Conservation (phyloP, 140 eudicot species). For the Stevia rebaudiana region DNA sequence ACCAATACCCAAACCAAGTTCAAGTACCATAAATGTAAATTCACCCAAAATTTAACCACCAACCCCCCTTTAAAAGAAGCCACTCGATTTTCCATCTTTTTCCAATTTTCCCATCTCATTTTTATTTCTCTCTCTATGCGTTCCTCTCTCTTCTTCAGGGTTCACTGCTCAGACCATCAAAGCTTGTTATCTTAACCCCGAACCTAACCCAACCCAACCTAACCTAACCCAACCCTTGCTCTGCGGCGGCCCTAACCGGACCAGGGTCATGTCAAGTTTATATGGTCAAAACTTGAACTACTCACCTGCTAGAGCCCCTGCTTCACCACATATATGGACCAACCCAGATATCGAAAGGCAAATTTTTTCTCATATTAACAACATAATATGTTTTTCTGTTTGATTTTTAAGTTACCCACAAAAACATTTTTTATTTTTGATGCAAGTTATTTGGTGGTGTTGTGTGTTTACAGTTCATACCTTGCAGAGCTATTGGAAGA, state of each 20-base stretch:
- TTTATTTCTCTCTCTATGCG: conserved; percentile 6
- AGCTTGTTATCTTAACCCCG: conserved; percentile 13
- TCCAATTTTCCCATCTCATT: conserved; percentile 16
- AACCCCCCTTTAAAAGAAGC: conserved; percentile 28
- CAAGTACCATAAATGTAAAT: conserved; percentile 4
- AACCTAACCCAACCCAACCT: background rate
- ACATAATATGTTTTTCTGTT: background rate
- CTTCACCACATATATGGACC: conserved; percentile 54
- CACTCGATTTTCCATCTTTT: conserved; percentile 24
- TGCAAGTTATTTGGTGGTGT: conserved; percentile 10
- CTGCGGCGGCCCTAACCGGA: background rate
- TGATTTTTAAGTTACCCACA: background rate
- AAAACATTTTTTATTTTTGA: background rate
- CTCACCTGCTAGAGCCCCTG: conserved; percentile 60
- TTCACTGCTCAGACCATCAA: conserved; percentile 25
- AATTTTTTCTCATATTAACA: background rate
- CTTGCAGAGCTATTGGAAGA: conserved; percentile 70
- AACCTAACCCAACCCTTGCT: background rate
- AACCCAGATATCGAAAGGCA: conserved; percentile 56
- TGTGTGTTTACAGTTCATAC: conserved; percentile 48
- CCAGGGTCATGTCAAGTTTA: conserved; percentile 47
- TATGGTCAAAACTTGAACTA: conserved; percentile 49
- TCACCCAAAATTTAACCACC: conserved; percentile 10
- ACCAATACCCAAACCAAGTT: conserved; percentile 3
- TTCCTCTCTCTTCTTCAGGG: conserved; percentile 19